Evolutionary conservation across 768 basidiomycete genomes (phyloP).

Genomic region (Auricularia cornea): DNA sequence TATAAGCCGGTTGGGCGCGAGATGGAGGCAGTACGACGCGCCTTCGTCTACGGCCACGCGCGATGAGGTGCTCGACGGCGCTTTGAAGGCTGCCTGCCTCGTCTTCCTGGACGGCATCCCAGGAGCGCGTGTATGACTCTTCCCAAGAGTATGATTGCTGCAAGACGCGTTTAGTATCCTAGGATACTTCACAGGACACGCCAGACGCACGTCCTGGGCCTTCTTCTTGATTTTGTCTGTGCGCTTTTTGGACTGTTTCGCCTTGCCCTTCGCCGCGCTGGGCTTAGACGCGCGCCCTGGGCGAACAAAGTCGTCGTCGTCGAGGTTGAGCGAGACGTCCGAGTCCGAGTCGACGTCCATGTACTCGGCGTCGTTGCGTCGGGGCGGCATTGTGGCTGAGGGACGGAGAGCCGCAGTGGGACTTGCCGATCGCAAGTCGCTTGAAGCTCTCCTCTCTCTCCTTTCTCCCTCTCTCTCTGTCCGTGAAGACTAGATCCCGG

Average conservation of each 20-base stretch:
- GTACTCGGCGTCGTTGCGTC: not conserved
- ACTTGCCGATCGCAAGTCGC: not conserved
- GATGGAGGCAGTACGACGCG: conserved; percentile 22
- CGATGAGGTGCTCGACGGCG: conserved; percentile 84
- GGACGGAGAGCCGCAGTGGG: not conserved
- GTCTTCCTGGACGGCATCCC: conserved; percentile 97
- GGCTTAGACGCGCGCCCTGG: conserved; percentile 25
- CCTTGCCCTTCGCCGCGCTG: conserved; percentile 48
- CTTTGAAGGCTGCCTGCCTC: conserved; percentile 84
- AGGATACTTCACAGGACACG: not conserved
- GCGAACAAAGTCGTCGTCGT: conserved; percentile 27
- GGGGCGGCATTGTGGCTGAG: not conserved
- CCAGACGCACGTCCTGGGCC: conserved; percentile 38
- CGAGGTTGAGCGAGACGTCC: conserved; percentile 55
- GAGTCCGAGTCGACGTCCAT: conserved; percentile 58
- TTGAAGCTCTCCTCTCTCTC: too few relatives aligned
- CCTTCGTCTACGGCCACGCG: conserved; percentile 78
- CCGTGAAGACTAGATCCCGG: too few relatives aligned
- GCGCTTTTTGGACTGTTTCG: conserved; percentile 40
- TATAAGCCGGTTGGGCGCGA: conserved; percentile 11
- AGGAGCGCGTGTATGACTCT: conserved; percentile 85
- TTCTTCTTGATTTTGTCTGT: conserved; percentile 50
- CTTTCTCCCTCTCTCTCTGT: too few relatives aligned
- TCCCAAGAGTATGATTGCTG: conserved; percentile 94
- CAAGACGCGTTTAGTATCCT: conserved; percentile 6